These are phyloP conservation scores for Ephemerocybe angulata DNA, from an alignment of 768 basidiomycete genomes.

Conservation along the genomic window DNA sequence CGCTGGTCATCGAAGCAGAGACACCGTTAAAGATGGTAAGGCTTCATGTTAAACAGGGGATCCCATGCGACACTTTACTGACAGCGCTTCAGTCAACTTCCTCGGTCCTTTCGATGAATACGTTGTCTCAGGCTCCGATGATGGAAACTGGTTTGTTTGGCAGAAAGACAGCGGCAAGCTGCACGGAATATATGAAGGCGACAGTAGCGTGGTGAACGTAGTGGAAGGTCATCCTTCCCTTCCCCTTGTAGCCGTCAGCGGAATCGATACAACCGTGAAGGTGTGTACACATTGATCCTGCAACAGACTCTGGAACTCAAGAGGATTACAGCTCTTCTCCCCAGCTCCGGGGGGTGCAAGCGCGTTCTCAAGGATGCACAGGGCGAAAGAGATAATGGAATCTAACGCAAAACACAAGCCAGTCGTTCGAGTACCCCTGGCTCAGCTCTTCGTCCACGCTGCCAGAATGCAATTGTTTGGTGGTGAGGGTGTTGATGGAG, in stretches of 20 bases:
- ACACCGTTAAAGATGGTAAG: constrained; percentile 86
- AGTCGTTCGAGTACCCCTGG: not conserved
- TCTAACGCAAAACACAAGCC: constrained; percentile 40
- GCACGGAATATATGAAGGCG: constrained; percentile 81
- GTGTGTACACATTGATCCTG: constrained; percentile 33
- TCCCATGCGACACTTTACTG: not conserved
- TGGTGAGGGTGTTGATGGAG: not conserved
- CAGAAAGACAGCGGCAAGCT: constrained; percentile 60
- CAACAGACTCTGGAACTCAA: not conserved
- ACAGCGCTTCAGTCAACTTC: constrained; percentile 63
- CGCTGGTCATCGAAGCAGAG: constrained; percentile 70
- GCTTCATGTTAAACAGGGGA: not conserved
- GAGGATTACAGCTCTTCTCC: constrained; percentile 54
- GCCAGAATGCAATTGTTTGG: not conserved
- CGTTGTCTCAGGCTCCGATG: constrained; percentile 81
- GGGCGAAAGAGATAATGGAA: constrained; percentile 52
- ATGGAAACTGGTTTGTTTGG: constrained; percentile 88
- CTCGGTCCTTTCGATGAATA: constrained; percentile 75
- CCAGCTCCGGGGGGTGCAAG: constrained; percentile 43
- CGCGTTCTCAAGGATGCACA: constrained; percentile 50
- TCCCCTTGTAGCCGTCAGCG: constrained; percentile 81
- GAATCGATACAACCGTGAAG: constrained; percentile 85
- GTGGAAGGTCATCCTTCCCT: constrained; percentile 80
- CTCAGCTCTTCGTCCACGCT: not conserved
- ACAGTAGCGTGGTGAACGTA: constrained; percentile 77